These are phyloP conservation scores for Pinus taeda DNA, from an alignment of 75 land plant genomes.

Conservation along the genomic window DNA sequence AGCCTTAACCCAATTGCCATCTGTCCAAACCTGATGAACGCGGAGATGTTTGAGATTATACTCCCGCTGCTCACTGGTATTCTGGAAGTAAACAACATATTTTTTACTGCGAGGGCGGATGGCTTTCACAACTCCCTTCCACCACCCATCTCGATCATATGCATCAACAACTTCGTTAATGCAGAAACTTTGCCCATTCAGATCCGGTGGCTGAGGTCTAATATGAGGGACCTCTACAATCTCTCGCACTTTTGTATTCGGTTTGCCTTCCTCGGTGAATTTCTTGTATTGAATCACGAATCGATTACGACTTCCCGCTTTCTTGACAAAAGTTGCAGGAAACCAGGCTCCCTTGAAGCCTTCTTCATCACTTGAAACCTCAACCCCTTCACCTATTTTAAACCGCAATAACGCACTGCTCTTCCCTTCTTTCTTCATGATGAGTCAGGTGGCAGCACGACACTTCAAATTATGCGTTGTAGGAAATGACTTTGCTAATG, in stretches of 20 bases:
- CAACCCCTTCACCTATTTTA: slow-evolving; percentile 22
- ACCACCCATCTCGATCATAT: neutral
- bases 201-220: neutral
- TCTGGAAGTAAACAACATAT: neutral
- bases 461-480: too few relatives aligned
- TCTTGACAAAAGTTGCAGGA: slow-evolving; percentile 24
- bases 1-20: too few relatives aligned
- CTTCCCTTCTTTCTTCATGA: too few relatives aligned
- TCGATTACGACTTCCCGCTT: neutral
- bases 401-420: too few relatives aligned
- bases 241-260: neutral
- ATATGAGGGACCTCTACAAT: neutral
- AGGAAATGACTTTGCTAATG: too few relatives aligned
- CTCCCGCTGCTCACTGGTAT: neutral
- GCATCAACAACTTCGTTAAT: neutral
- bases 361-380: slow-evolving; percentile 34
- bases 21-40: neutral
- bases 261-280: neutral
- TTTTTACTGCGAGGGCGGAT: neutral
- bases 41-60: neutral
- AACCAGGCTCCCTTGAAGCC: slow-evolving; percentile 49
- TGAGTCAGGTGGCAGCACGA: too few relatives aligned
- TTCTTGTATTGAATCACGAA: neutral
- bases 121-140: neutral
- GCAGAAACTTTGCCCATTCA: neutral